Evolutionary conservation across 2,329 filamentous ascomycete species (phyloP).

Genomic region (Xylariaceae sp.): DNA sequence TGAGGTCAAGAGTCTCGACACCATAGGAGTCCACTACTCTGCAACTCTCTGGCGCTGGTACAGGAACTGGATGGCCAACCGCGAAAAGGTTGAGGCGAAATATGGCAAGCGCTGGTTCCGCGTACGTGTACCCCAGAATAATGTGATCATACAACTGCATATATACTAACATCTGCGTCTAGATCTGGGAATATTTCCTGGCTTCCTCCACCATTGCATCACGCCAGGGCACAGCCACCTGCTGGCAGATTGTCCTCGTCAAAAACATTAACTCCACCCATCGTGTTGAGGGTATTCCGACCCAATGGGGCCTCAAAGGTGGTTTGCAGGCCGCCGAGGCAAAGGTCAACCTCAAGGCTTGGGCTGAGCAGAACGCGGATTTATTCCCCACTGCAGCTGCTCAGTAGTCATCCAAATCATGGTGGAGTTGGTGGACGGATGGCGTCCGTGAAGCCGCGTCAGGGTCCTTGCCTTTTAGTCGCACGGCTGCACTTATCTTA

Average conservation of each 20-base stretch:
- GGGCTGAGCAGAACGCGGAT: constrained; percentile 35
- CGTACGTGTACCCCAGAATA: constrained; percentile 50
- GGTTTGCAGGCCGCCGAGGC: constrained; percentile 45
- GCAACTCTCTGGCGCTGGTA: constrained; percentile 98
- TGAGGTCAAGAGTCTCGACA: constrained; percentile 89
- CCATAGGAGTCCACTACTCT: constrained; percentile 93
- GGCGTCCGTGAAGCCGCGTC: not conserved
- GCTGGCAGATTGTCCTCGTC: constrained; percentile 73
- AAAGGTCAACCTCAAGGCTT: constrained; percentile 34
- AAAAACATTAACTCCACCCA: constrained; percentile 83
- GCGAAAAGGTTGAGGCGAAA: constrained; percentile 87
- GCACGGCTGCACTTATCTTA: not conserved
- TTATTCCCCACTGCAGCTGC: constrained; percentile 32
- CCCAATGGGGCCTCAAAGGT: constrained; percentile 60
- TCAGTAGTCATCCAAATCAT: constrained; percentile 19
- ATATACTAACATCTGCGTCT: constrained; percentile 16
- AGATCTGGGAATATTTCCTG: constrained; percentile 76
- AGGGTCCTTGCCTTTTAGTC: not conserved
- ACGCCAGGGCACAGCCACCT: constrained; percentile 69
- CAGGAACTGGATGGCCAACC: constrained; percentile 94
- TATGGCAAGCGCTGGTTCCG: constrained; percentile 95
- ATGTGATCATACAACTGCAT: not conserved
- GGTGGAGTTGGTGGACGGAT: not conserved
- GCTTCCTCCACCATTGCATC: constrained; percentile 72
- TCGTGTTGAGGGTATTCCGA: constrained; percentile 66